Conservation (phyloP, 768 basidiomycete genomes). For the Agaricus blazei region DNA sequence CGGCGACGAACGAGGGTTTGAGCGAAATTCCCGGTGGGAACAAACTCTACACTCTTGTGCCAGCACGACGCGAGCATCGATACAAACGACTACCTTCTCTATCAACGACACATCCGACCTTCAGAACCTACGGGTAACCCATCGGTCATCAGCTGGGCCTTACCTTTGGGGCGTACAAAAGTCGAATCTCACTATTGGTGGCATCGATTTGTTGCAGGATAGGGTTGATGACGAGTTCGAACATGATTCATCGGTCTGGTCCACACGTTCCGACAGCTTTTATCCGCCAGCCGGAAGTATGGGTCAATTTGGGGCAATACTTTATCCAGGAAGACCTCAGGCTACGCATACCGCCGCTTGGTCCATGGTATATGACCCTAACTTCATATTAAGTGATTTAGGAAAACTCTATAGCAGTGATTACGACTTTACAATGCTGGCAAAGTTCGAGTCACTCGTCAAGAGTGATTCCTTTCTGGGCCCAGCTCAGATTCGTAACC, state of each 20-base stretch:
- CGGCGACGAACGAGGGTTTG: slow-evolving; percentile 11
- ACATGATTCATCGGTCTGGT: neutral
- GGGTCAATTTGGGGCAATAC: neutral
- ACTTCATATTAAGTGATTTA: neutral
- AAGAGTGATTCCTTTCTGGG: neutral
- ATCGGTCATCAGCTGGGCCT: too few species aligned
- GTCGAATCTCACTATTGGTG: neutral
- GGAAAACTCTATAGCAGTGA: neutral
- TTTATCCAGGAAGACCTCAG: neutral
- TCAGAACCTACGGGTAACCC: neutral
- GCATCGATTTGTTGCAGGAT: neutral
- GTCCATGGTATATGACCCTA: neutral
- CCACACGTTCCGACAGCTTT: neutral
- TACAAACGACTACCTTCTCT: neutral
- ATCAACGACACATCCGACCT: neutral
- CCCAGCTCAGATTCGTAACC: neutral
- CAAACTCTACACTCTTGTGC: slow-evolving; percentile 15
- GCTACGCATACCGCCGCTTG: neutral
- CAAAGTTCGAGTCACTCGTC: neutral
- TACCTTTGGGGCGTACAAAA: slow-evolving; percentile 1
- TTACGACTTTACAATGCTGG: neutral
- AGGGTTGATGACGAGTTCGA: neutral
- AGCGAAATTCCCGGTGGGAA: slow-evolving; percentile 13
- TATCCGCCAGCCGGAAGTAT: neutral
- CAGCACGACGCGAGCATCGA: slow-evolving; percentile 9